These are phyloP conservation scores for Aspergillus jensenii DNA, from an alignment of 2,329 filamentous ascomycete species.

Conservation along the genomic window DNA sequence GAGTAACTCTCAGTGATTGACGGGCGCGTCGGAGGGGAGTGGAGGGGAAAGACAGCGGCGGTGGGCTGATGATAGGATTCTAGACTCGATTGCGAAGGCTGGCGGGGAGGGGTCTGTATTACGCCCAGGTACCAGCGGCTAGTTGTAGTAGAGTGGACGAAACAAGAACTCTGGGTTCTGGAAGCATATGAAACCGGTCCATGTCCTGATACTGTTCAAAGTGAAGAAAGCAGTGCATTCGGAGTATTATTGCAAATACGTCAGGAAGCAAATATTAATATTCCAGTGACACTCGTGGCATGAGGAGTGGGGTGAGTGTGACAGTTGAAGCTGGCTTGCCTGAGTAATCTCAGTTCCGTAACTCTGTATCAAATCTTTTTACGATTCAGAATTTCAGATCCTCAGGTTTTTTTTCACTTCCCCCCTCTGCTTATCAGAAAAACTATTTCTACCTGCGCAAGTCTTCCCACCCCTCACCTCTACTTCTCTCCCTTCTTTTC, in stretches of 20 bases:
- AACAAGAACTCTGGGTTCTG: not conserved
- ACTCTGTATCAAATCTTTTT: conserved; percentile 1
- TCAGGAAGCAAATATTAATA: not conserved
- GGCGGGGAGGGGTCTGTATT: conserved; percentile 1
- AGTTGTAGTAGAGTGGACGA: not conserved
- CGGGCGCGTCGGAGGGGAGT: not conserved
- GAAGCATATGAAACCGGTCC: not conserved
- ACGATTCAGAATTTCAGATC: conserved; percentile 1
- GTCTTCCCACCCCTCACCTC: conserved; percentile 19
- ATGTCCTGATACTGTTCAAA: not conserved
- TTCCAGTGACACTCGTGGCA: too few relatives aligned
- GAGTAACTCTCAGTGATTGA: conserved; percentile 3
- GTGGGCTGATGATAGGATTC: conserved; percentile 15
- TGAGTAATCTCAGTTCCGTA: not conserved
- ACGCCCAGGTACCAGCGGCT: not conserved
- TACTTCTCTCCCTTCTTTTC: conserved; percentile 14
- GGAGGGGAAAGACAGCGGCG: not conserved
- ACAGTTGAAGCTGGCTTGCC: not conserved
- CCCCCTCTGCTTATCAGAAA: conserved; percentile 18
- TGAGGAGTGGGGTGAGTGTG: too few relatives aligned
- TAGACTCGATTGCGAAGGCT: conserved; percentile 14
- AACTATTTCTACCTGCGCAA: conserved; percentile 19
- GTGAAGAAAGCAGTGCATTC: not conserved
- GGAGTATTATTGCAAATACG: not conserved
- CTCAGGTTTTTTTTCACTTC: conserved; percentile 11